phyloP scores from a whole-genome alignment of 2,329 filamentous ascomycete species.

The Juglanconis oblonga region DNA sequence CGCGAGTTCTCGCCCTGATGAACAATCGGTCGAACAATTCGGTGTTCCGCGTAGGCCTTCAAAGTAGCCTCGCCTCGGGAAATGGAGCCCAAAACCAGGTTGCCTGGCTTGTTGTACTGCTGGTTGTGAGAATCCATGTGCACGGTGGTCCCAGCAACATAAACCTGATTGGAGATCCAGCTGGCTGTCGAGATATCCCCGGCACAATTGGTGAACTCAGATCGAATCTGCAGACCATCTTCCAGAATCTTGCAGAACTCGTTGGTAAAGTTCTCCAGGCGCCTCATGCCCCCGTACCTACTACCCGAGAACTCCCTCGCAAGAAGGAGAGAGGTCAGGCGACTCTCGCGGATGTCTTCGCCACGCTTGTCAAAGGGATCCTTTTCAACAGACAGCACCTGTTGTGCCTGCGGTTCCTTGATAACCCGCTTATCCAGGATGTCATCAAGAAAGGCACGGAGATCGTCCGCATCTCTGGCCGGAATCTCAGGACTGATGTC shows the following conservation, averaged over 20 bases:
- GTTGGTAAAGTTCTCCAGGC: constrained; percentile 43
- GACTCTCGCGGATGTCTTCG: constrained; percentile 26
- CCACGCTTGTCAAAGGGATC: constrained; percentile 28
- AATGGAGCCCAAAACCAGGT: constrained; percentile 55
- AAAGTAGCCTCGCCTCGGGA: constrained; percentile 37
- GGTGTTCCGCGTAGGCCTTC: constrained; percentile 53
- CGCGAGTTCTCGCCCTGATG: constrained; percentile 53
- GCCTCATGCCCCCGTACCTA: constrained; percentile 38
- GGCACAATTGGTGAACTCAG: constrained; percentile 59
- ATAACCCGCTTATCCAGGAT: constrained; percentile 23
- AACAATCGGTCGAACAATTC: constrained; percentile 52
- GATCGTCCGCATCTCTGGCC: constrained; percentile 29
- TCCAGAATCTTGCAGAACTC: constrained; percentile 45
- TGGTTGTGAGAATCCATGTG: constrained; percentile 63
- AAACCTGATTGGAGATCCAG: constrained; percentile 53
- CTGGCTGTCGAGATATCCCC: constrained; percentile 58
- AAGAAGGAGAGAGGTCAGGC: constrained; percentile 41
- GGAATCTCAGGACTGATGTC: constrained; percentile 6
- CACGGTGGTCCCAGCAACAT: constrained; percentile 60
- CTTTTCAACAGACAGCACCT: constrained; percentile 29
- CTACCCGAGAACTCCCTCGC: constrained; percentile 49
- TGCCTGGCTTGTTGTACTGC: constrained; percentile 65
- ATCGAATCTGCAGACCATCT: constrained; percentile 47
- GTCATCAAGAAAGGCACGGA: constrained; percentile 37
- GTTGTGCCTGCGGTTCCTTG: constrained; percentile 20